Evolutionary conservation across 768 basidiomycete species (phyloP).

Genomic region (Suillus subaureus): DNA sequence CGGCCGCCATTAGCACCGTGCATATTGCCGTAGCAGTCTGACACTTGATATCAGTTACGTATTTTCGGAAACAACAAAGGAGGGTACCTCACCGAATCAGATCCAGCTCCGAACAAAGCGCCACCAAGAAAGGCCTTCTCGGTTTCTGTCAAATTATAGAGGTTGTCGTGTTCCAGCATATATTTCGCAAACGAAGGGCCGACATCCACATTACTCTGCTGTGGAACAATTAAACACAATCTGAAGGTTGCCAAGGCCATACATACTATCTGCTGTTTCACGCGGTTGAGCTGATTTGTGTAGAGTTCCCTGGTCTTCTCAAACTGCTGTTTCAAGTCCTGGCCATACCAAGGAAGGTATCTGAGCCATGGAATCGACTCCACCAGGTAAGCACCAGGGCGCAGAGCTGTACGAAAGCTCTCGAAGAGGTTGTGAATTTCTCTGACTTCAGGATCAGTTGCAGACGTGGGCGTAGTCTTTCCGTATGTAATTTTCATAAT

Average conservation of each 20-base stretch:
- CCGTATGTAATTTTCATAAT: constrained; percentile 17
- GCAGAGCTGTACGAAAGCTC: constrained; percentile 19
- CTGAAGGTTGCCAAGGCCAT: background rate
- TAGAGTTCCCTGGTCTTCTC: constrained; percentile 52
- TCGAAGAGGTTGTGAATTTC: constrained; percentile 15
- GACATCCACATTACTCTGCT: background rate
- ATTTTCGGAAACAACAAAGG: background rate
- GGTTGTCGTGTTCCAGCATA: constrained; percentile 48
- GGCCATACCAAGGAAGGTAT: constrained; percentile 62
- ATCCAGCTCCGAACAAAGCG: constrained; percentile 59
- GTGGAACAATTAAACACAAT: background rate
- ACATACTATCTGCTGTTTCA: constrained; percentile 44
- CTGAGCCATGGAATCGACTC: constrained; percentile 36
- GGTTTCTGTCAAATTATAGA: constrained; percentile 47
- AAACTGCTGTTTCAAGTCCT: constrained; percentile 53
- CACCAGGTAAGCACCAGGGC: constrained; percentile 35
- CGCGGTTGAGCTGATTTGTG: constrained; percentile 45
- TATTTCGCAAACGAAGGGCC: constrained; percentile 47
- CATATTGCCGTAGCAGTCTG: constrained; percentile 13
- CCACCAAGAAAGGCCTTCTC: constrained; percentile 61
- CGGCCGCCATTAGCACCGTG: constrained; percentile 26
- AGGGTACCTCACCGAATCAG: constrained; percentile 41
- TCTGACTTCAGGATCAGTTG: constrained; percentile 13
- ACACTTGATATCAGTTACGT: background rate
- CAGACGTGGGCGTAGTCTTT: constrained; percentile 8